Conservation (phyloP, 305 asterid genomes). For the Solanum hybrid region DNA sequence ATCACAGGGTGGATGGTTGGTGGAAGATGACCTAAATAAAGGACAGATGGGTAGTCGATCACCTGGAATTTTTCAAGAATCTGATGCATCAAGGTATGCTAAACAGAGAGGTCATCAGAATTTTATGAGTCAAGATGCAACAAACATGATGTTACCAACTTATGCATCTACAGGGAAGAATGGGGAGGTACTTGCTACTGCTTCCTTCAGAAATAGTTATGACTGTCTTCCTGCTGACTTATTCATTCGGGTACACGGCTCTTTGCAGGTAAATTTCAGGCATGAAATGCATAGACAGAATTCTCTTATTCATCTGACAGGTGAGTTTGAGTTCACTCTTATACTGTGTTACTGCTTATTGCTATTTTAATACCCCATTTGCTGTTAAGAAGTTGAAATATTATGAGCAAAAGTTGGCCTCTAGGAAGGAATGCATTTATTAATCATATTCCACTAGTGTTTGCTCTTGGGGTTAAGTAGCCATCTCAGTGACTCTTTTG, state of each 20-base stretch:
- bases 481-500: neutral
- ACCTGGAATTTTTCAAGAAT: slow-evolving; percentile 35
- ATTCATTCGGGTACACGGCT: neutral
- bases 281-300: slow-evolving; percentile 39
- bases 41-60: slow-evolving; percentile 34
- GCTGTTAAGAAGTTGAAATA: neutral
- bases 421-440: neutral
- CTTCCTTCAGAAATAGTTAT: neutral
- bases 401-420: neutral
- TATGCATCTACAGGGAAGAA: slow-evolving; percentile 35
- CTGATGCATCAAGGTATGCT: slow-evolving; percentile 32
- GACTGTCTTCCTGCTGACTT: neutral
- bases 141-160: slow-evolving; percentile 24
- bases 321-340: slow-evolving; percentile 19
- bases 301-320: slow-evolving; percentile 32
- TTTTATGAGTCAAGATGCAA: slow-evolving; percentile 31
- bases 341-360: neutral
- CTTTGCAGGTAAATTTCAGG: slow-evolving; percentile 20
- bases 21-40: slow-evolving; percentile 41
- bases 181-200: slow-evolving; percentile 50
- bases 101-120: slow-evolving; percentile 42
- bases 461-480: neutral
- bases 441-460: neutral
- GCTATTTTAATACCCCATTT: slow-evolving; percentile 3
- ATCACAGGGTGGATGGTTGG: slow-evolving; percentile 62